Base-by-base conservation (phyloP, 2,329 filamentous ascomycete species). In the Dothistroma pini region DNA sequence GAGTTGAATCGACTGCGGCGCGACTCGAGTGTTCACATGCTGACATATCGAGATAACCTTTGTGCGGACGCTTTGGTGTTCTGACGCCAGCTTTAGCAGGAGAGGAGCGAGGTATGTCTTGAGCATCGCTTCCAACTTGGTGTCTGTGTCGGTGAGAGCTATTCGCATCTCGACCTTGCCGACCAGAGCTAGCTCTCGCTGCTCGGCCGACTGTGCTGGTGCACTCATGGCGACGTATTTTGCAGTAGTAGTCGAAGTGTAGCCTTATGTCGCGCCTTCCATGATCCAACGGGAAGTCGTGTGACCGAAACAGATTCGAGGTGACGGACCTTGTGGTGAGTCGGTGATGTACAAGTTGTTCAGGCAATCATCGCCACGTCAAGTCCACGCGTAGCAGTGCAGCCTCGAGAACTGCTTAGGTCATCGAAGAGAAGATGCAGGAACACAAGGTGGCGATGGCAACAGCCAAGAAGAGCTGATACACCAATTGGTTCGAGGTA, bases 151-250 rank as follows among this genome's bases (percentile, higher is more conserved):
- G 31, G 93, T 89, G 56, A 93, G 85, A 31, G 86, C 89, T 70
- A 97, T 95, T 65, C 88, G 85, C 72, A 95, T 86, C 75, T 96
- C 92, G 51, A 96, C 89, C 72, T 90, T 93, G 70, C 90, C 89
- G 56, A 96, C 85, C 63, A 97, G 84, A 66, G 86, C 85, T 67
- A 96, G 82, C 82, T 96, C 92, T 64, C 87, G 86, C 75, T 89
- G 82, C 76, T 89, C 86, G 6, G 68, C 63, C 8, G 72, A 65
- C 58, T 64, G 69, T 12, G 54, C 48, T 21, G 60, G 29, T 47
- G 65, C 57, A 51, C 55, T 61, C 59, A 61, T 61, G 32, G 32
- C 51, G 51, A 52, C 14, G n/a, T 35, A 21, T 54, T 16, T 16
- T 49, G 35, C 4, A 25, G 32, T 32, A 34, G 35, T 50, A 29